Evolutionary conservation across 2,329 filamentous ascomycete species (phyloP), one percentile per base, ranked within the genome.

Genomic region (Cercospora berteroae): DNA sequence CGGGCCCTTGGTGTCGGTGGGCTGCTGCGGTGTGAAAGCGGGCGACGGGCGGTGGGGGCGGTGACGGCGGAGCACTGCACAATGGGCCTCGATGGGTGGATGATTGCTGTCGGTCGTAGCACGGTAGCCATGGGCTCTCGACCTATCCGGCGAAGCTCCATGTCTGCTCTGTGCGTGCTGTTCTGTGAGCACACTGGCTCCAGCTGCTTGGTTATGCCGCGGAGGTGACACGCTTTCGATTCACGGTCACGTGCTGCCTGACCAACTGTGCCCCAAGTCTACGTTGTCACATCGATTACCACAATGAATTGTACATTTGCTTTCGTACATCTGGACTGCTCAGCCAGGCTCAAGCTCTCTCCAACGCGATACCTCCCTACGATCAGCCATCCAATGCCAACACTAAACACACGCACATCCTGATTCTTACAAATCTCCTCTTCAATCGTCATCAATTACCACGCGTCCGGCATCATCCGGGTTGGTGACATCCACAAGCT

Each of bases 401-500:
- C n/a, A 44, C 39, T 4, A 3, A 18, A 48, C 18, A 20, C 18
- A 48, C 20, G 6, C 9, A 48, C 42, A 48, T 5, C 42, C 18
- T 4, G 8, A 0, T 20, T 20, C 20, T 20, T 18, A 44, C 18
- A 10, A 4, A 48, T 48, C 18, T 48, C 18, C 4, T 20, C 18
- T 44, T 44, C 36, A 48, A 10, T 60, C 42, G 6, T 60, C 57
- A 36, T 65, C 42, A 29, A 25, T 4, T 18, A 60, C 57, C 12
- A 65, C 27, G 2, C 63, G 56, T 31, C 13, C 63, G 44, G 25
- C 18, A 4, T 65, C 56, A 13, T 33, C 20, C 13, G 56, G 31
- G 20, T 60, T n/a, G 18, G 42, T 65, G 58, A 60, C 58, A 20
- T 60, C 58, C 39, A 25, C 36, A n/a, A 48, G n/a, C 27, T 25